Conservation (phyloP, 2,329 filamentous ascomycete genomes). For the Diaporthe longicolla region DNA sequence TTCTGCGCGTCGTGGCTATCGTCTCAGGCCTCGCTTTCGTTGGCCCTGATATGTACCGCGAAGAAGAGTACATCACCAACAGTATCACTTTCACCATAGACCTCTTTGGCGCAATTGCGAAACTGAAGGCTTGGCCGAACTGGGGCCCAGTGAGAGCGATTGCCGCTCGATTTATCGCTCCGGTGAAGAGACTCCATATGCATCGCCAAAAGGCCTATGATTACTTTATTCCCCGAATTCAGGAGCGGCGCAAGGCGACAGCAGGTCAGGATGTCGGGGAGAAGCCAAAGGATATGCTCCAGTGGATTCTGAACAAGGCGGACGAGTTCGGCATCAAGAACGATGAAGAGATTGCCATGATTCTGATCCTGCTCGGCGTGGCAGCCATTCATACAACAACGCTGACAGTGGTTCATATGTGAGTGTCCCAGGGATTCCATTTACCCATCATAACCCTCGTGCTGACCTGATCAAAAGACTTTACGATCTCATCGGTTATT, state of each 20-base stretch:
- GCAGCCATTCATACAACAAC: constrained; percentile 67
- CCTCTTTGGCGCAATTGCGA: constrained; percentile 53
- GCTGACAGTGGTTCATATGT: constrained; percentile 56
- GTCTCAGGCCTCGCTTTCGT: constrained; percentile 63
- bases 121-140: constrained; percentile 44
- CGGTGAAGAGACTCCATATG: constrained; percentile 13
- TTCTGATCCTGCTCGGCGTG: constrained; percentile 60
- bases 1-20: constrained; percentile 61
- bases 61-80: constrained; percentile 60
- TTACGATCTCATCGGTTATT: constrained; percentile 24
- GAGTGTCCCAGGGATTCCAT: not conserved
- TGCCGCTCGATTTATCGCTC: not conserved
- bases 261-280: constrained; percentile 11
- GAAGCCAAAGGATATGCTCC: constrained; percentile 61
- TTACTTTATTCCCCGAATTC: constrained; percentile 13
- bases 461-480: constrained; percentile 7
- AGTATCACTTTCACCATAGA: constrained; percentile 64
- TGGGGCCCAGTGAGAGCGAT: constrained; percentile 13
- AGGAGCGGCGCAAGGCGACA: constrained; percentile 15
- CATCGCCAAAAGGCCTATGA: constrained; percentile 14
- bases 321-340: constrained; percentile 7
- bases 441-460: not conserved
- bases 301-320: constrained; percentile 56
- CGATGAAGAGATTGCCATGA: constrained; percentile 55
- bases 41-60: constrained; percentile 60